phyloP scores from a whole-genome alignment of 805 yeast genomes.

The Metschnikowia orientalis region DNA sequence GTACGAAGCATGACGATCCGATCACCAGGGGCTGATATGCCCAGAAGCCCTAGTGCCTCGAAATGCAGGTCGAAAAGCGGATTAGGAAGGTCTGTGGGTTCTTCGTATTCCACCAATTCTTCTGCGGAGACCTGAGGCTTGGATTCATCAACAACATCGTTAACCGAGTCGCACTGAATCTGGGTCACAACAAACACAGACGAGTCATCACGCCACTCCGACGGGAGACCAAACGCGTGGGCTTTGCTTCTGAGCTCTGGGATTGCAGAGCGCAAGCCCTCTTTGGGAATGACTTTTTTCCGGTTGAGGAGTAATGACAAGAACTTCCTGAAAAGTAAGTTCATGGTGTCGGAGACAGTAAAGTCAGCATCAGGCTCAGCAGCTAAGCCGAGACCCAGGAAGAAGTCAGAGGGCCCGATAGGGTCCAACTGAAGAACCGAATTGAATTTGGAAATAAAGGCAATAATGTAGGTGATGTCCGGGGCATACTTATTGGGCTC shows the following conservation, averaged over 20 bases:
- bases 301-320: constrained; percentile 35
- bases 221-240: constrained; percentile 31
- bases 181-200: constrained; percentile 6
- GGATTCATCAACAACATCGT: constrained; percentile 23
- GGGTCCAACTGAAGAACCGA: constrained; percentile 20
- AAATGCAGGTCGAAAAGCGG: constrained; percentile 25
- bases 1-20: constrained; percentile 35
- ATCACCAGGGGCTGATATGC: constrained; percentile 28
- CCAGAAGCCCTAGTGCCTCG: constrained; percentile 31
- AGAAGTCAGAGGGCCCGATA: constrained; percentile 38
- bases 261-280: constrained; percentile 26
- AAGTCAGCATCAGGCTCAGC: constrained; percentile 2
- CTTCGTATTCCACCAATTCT: constrained; percentile 13
- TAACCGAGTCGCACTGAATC: constrained; percentile 6
- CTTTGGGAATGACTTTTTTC: constrained; percentile 26
- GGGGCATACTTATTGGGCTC: constrained; percentile 26
- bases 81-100: constrained; percentile 17
- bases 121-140: constrained; percentile 19
- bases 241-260: constrained; percentile 30
- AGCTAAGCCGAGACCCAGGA: constrained; percentile 29
- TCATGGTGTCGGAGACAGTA: constrained; percentile 30
- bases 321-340: constrained; percentile 27
- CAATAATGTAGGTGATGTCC: constrained; percentile 31
- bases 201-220: constrained; percentile 33
- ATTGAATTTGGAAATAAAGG: constrained; percentile 30